Evolutionary conservation across 495 filamentous ascomycete genomes (phyloP).

Genomic region (Penicillium riverlandense): DNA sequence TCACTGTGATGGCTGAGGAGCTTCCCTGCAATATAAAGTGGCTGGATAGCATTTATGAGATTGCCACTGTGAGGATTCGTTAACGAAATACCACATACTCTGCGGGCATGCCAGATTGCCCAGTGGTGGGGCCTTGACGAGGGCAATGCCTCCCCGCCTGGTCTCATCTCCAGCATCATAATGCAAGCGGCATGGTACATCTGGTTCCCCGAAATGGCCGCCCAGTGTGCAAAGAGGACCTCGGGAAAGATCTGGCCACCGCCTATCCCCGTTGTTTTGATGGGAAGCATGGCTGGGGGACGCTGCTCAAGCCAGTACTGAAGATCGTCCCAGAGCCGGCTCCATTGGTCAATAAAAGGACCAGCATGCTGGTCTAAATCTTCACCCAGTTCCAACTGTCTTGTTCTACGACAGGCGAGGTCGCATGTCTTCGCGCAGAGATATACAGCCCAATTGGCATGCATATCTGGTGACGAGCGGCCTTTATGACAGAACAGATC

Average conservation of each 20-base stretch:
- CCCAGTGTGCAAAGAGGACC: conserved; percentile 31
- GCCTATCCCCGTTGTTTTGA: conserved; percentile 17
- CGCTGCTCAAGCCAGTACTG: conserved; percentile 28
- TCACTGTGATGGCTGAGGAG: conserved; percentile 32
- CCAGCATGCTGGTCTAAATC: conserved; percentile 8
- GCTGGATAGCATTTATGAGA: conserved; percentile 39
- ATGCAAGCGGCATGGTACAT: conserved; percentile 35
- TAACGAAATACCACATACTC: conserved; percentile 37
- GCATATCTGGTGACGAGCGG: conserved; percentile 17
- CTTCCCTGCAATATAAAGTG: conserved; percentile 37
- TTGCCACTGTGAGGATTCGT: conserved; percentile 36
- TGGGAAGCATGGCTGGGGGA: conserved; percentile 27
- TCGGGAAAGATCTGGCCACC: conserved; percentile 24
- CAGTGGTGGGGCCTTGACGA: conserved; percentile 14
- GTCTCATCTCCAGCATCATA: conserved; percentile 29
- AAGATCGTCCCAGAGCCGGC: conserved; percentile 28
- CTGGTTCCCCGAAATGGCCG: conserved; percentile 38
- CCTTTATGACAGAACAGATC: conserved; percentile 17
- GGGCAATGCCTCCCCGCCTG: conserved; percentile 12
- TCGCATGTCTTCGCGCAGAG: conserved; percentile 29
- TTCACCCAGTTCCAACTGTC: conserved; percentile 22
- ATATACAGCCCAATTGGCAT: conserved; percentile 36
- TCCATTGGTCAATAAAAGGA: conserved; percentile 20
- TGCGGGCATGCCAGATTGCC: conserved; percentile 34
- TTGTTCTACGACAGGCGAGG: conserved; percentile 19